Percentiles rank a stretch among this genome's conserved stretches.
These are phyloP conservation scores for Solanum stenotomum DNA, from an alignment of 257 asterid species.

Conservation along the genomic window DNA sequence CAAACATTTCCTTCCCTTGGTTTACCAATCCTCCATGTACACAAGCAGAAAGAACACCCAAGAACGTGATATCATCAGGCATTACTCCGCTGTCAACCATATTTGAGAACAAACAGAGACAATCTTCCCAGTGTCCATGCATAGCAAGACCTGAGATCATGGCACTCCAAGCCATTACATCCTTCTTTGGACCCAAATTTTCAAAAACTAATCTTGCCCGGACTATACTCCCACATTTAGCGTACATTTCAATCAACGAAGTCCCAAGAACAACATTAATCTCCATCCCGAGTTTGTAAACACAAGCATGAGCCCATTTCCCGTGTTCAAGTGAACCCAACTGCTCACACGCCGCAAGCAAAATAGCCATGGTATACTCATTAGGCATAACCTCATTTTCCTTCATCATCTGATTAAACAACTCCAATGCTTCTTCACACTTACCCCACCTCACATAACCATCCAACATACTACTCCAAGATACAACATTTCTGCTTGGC, in stretches of 20 bases:
- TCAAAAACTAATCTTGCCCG: constrained; percentile 9
- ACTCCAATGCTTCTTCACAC: constrained; percentile 2
- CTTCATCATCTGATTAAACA: neutral
- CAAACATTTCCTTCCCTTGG: constrained; percentile 6
- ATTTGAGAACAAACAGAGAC: constrained; percentile 1
- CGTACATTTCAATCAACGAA: constrained; percentile 15
- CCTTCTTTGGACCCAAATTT: constrained; percentile 2
- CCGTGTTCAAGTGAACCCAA: constrained; percentile 12
- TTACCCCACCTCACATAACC: constrained; percentile 11
- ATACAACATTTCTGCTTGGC: constrained; percentile 1
- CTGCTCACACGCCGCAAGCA: constrained; percentile 14
- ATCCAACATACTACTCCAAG: constrained; percentile 18
- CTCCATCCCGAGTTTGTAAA: constrained; percentile 1
- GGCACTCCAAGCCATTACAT: constrained; percentile 7
- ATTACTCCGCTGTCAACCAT: constrained; percentile 1
- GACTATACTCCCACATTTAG: constrained; percentile 15
- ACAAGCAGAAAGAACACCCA: constrained; percentile 12
- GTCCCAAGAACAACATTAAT: constrained; percentile 7
- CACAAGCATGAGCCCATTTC: constrained; percentile 8
- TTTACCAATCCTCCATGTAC: constrained; percentile 8
- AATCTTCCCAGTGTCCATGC: constrained; percentile 8
- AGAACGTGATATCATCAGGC: constrained; percentile 7
- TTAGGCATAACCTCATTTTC: constrained; percentile 3
- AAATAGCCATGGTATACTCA: constrained; percentile 10
- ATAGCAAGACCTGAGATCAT: constrained; percentile 15